Base-by-base conservation (phyloP, 225 moss, liverwort and hornwort genomes). In the Climacium dendroides region DNA sequence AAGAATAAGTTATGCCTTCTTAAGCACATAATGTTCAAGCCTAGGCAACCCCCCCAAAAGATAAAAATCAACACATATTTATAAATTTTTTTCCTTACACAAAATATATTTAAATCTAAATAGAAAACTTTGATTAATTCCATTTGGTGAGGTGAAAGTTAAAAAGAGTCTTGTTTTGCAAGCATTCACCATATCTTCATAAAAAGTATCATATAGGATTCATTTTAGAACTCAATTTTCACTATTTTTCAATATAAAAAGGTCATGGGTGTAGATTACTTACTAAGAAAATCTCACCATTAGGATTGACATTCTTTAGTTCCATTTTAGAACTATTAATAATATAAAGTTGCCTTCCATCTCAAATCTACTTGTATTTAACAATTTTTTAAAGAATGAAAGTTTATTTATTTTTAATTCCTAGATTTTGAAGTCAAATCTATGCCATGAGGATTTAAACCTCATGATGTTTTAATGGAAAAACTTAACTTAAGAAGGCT, bases 371-470 rank as follows among this genome's bases (percentile, higher is more conserved):
- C 8, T 23, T 37, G 23, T 13, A 24, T 0, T 4, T 37, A 24
- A 69, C 2, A 39, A 39, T 2, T 24, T 13, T 39, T 39, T 20
- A 24, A 11, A n/a, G 7, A 69, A 5, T 13, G 24, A 14, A n/a
- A 39, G 3, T 13, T 8, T 2, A 37, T 6, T 6, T n/a, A 6
- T 7, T 6, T 2, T 7, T 2, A 22, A 7, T 11, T 41, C 8
- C 5, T 70, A 70, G 8, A 70, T 70, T 43, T 70, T 43, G 5
- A 41, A 43, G 4, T 70, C 10, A 72, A 43, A 2, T 72, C 16
- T 45, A 4, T 0, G 6, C 28, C 2, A 28, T 10, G 3, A 28
- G 1, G 17, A 72, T 72, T 72, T 45, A 28, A 39, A 28, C 2
- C 2, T 72, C 1, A 45, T 10, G 15, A 28, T 28, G 28, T 15